These are phyloP conservation scores for Aspergillus heteromorphus DNA, from an alignment of 495 filamentous ascomycete genomes.

Conservation along the genomic window DNA sequence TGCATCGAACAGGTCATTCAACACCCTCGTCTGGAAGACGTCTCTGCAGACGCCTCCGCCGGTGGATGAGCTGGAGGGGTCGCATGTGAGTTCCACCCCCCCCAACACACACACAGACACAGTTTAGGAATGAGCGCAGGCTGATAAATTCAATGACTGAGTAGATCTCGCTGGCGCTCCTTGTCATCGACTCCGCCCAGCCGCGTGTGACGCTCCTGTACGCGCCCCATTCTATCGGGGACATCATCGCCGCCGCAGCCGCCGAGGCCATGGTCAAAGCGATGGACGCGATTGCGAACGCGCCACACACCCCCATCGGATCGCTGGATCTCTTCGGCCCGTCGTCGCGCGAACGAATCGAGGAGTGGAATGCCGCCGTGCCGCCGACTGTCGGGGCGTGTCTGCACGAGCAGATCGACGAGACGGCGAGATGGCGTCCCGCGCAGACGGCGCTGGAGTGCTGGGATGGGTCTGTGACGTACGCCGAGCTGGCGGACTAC, in stretches of 20 bases:
- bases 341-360: constrained; percentile 6
- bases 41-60: not conserved
- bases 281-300: constrained; percentile 1
- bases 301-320: constrained; percentile 11
- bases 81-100: constrained; percentile 4
- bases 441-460: constrained; percentile 15
- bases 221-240: constrained; percentile 6
- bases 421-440: constrained; percentile 8
- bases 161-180: constrained; percentile 1
- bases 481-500: constrained; percentile 18
- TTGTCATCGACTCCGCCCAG: not conserved
- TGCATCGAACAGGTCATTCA: constrained; percentile 23
- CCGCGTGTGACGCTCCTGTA: constrained; percentile 6
- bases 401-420: constrained; percentile 13
- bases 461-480: constrained; percentile 32
- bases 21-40: constrained; percentile 26
- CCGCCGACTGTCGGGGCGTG: constrained; percentile 8
- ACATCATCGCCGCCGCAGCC: constrained; percentile 5
- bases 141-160: not conserved
- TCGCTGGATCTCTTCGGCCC: constrained; percentile 11
- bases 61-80: not conserved
- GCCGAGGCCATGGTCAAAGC: constrained; percentile 6
- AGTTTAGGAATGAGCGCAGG: too few relatives aligned
- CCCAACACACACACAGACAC: too few relatives aligned
- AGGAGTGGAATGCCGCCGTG: constrained; percentile 11